Evolutionary conservation across 805 yeast species (phyloP).

Genomic region (Candida railenensis): DNA sequence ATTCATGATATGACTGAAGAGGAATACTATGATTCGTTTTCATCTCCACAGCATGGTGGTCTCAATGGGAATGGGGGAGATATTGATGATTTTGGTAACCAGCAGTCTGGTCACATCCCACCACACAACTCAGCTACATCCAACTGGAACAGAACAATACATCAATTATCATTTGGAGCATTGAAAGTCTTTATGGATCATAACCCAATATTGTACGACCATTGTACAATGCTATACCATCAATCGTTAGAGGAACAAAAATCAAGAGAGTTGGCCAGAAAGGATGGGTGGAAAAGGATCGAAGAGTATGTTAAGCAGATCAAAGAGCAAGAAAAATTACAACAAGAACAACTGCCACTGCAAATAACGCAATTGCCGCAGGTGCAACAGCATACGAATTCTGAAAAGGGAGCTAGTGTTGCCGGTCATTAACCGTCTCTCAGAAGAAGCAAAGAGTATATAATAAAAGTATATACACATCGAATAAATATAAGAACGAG

Average conservation of each 20-base stretch:
- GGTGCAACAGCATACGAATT: neutral
- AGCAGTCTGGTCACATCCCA: conserved; percentile 27
- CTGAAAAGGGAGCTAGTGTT: conserved; percentile 4
- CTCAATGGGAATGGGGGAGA: conserved; percentile 17
- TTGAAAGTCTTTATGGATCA: conserved; percentile 90
- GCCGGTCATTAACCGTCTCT: conserved; percentile 2
- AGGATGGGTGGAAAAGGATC: conserved; percentile 68
- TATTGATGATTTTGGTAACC: conserved; percentile 28
- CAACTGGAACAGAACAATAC: conserved; percentile 94
- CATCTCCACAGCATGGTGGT: conserved; percentile 27
- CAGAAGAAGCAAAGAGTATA: neutral
- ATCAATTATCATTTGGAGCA: conserved; percentile 86
- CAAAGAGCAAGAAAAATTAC: conserved; percentile 14
- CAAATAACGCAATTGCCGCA: neutral
- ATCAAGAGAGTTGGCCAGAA: conserved; percentile 58
- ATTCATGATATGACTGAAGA: conserved; percentile 40
- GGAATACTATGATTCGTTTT: conserved; percentile 42
- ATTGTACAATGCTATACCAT: conserved; percentile 85
- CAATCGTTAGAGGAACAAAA: conserved; percentile 75
- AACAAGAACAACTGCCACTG: conserved; percentile 1
- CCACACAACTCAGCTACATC: conserved; percentile 48
- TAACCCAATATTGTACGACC: conserved; percentile 86
- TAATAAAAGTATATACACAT: neutral
- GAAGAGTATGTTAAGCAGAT: conserved; percentile 53
- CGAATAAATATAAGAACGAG: neutral